phyloP scores from a whole-genome alignment of 306 rosid genomes.

The Senna tora region DNA sequence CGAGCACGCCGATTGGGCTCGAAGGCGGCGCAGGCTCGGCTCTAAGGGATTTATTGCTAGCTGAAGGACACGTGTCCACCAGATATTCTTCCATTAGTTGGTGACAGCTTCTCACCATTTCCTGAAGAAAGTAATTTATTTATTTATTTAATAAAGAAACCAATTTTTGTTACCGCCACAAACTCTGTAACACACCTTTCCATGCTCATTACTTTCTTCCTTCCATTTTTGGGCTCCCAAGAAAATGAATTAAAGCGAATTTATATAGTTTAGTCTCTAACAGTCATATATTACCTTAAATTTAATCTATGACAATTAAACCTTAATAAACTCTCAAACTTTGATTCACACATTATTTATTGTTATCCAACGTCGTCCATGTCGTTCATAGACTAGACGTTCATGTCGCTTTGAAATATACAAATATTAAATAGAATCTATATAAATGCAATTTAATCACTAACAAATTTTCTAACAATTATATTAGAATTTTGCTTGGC shows the following conservation, averaged over 20 bases:
- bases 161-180: constrained; percentile 12
- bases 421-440: no score
- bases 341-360: no score
- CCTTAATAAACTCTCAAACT: no score
- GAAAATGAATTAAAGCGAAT: neutral
- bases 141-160: constrained; percentile 11
- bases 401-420: no score
- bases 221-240: constrained; percentile 8
- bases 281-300: no score
- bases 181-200: constrained; percentile 40
- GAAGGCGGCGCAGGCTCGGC: constrained; percentile 49
- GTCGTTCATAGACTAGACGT: no score
- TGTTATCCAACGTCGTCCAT: no score
- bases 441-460: no score
- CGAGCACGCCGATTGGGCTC: constrained; percentile 76
- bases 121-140: constrained; percentile 60
- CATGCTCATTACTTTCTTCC: constrained; percentile 36
- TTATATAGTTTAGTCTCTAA: no score
- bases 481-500: no score
- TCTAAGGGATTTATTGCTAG: constrained; percentile 32
- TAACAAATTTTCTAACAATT: no score
- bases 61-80: constrained; percentile 62
- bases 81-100: constrained; percentile 81
- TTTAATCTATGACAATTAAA: no score
- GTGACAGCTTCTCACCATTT: constrained; percentile 79